Percentiles rank a stretch among this genome's conserved stretches.
phyloP scores from a whole-genome alignment of 768 basidiomycete genomes.

The Macrolepiota fuliginosa region DNA sequence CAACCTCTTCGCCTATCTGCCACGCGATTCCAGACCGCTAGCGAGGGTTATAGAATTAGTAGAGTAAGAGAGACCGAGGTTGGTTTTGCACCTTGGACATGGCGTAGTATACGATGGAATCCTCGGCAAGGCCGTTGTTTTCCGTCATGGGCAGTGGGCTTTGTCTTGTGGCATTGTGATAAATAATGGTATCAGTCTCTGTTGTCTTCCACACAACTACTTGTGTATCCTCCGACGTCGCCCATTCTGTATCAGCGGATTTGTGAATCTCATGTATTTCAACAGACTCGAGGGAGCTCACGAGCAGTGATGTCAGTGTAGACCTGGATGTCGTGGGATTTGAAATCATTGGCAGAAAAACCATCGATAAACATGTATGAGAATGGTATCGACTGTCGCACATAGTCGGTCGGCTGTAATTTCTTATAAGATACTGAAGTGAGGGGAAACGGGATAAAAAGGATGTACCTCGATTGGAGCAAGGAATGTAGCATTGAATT shows the following conservation, averaged over 20 bases:
- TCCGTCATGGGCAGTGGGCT: conserved; percentile 34
- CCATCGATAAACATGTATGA: conserved; percentile 40
- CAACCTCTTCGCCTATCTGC: too few species aligned
- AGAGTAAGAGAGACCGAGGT: neutral
- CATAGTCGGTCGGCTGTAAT: conserved; percentile 41
- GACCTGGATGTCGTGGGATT: conserved; percentile 36
- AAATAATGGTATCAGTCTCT: conserved; percentile 30
- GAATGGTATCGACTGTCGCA: conserved; percentile 52
- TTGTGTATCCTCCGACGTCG: conserved; percentile 26
- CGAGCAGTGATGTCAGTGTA: conserved; percentile 45
- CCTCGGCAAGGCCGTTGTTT: conserved; percentile 44
- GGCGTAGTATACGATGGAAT: conserved; percentile 48
- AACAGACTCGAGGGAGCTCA: conserved; percentile 15
- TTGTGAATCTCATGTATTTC: neutral
- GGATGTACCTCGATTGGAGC: conserved; percentile 52
- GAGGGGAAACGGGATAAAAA: neutral
- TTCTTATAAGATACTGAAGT: neutral
- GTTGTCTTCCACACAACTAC: conserved; percentile 44
- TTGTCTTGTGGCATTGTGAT: conserved; percentile 41
- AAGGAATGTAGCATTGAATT: conserved; percentile 49
- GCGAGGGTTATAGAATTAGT: too few species aligned
- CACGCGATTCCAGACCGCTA: conserved; percentile 18
- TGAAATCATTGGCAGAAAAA: conserved; percentile 30
- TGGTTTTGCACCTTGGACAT: conserved; percentile 26
- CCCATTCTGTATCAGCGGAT: conserved; percentile 29